Evolutionary conservation across 805 yeast species (phyloP).

Genomic region (Schizosaccharomyces octosporus): DNA sequence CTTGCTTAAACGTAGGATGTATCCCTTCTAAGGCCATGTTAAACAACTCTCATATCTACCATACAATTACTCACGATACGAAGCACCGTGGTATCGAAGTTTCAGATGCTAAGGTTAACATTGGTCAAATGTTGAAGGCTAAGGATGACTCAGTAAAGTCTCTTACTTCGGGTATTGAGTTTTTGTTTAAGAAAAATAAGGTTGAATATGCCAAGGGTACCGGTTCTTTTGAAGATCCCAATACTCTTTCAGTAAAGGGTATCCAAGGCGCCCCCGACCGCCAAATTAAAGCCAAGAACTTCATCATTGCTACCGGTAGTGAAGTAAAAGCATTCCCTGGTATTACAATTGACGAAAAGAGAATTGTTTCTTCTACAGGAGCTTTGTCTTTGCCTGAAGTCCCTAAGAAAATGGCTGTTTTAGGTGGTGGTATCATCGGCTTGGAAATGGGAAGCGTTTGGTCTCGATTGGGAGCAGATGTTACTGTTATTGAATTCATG

Average conservation of each 20-base stretch:
- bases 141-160: slow-evolving; percentile 76
- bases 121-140: slow-evolving; percentile 63
- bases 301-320: slow-evolving; percentile 93
- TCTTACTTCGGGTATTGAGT: slow-evolving; percentile 81
- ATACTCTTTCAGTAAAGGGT: slow-evolving; percentile 56
- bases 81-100: slow-evolving; percentile 65
- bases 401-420: slow-evolving; percentile 76
- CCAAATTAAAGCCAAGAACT: slow-evolving; percentile 52
- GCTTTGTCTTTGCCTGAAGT: slow-evolving; percentile 61
- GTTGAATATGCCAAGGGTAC: slow-evolving; percentile 84
- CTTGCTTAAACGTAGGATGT: slow-evolving; percentile 96
- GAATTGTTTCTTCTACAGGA: slow-evolving; percentile 92
- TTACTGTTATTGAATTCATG: slow-evolving; percentile 80
- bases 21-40: slow-evolving; percentile 90
- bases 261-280: slow-evolving; percentile 62
- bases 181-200: slow-evolving; percentile 84
- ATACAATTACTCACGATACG: slow-evolving; percentile 67
- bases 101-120: slow-evolving; percentile 47
- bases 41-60: slow-evolving; percentile 84
- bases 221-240: slow-evolving; percentile 68
- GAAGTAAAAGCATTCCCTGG: slow-evolving; percentile 99
- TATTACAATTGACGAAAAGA: slow-evolving; percentile 81
- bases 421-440: slow-evolving; percentile 99
- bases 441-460: slow-evolving; percentile 98
- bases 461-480: slow-evolving; percentile 84